Evolutionary conservation across 352 stramenopile genomes (phyloP).

Genomic region (Phytopythium sindhum): DNA sequence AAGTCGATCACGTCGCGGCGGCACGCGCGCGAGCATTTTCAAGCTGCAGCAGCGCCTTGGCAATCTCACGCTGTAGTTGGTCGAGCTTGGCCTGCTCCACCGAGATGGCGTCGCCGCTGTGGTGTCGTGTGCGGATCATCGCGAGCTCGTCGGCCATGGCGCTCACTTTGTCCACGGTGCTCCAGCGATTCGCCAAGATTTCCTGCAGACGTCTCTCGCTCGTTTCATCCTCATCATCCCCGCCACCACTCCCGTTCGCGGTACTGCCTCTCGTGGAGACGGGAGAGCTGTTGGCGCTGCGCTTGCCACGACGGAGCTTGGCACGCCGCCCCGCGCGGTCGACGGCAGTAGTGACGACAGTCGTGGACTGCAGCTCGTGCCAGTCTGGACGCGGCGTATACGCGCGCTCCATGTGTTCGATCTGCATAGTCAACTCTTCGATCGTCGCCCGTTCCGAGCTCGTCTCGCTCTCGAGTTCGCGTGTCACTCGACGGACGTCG

Average conservation of each 20-base stretch:
- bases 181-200: conserved; percentile 57
- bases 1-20: not conserved
- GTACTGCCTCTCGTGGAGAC: conserved; percentile 1
- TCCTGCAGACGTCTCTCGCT: conserved; percentile 31
- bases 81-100: conserved; percentile 55
- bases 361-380: conserved; percentile 49
- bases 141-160: conserved; percentile 46
- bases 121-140: conserved; percentile 45
- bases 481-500: conserved; percentile 40
- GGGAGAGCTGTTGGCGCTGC: not conserved
- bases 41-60: conserved; percentile 49
- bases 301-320: conserved; percentile 30
- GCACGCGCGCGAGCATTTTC: conserved; percentile 14
- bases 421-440: conserved; percentile 29
- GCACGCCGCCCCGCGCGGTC: conserved; percentile 33
- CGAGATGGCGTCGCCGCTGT: conserved; percentile 42
- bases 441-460: conserved; percentile 18
- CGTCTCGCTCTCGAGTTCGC: conserved; percentile 28
- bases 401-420: conserved; percentile 39
- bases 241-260: conserved; percentile 3
- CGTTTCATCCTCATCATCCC: conserved; percentile 44
- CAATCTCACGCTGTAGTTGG: conserved; percentile 55
- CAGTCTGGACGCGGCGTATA: conserved; percentile 69
- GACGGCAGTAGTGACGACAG: conserved; percentile 49
- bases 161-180: conserved; percentile 61